Evolutionary conservation across 148 eudicot species (phyloP).

Genomic region (Salicornia ramosissima): DNA sequence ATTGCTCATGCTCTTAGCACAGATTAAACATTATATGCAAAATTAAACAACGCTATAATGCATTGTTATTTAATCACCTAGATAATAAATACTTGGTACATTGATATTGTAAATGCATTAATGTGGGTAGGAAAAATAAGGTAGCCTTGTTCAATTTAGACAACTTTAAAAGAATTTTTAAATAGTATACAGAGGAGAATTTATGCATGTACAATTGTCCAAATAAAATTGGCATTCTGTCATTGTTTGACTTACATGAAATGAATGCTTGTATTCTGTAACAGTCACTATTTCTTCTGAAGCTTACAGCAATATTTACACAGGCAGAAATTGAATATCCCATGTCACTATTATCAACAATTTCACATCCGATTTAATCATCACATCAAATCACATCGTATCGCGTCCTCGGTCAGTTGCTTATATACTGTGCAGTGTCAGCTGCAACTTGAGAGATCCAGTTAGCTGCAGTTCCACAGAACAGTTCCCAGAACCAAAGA

Average conservation of each 20-base stretch:
- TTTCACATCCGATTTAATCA: background rate
- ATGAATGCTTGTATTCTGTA: slow-evolving; percentile 10
- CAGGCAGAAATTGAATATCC: slow-evolving; percentile 20
- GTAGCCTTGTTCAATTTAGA: background rate
- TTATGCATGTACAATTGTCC: background rate
- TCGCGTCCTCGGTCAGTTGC: slow-evolving; percentile 32
- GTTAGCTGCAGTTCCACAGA: slow-evolving; percentile 56
- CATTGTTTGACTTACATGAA: background rate
- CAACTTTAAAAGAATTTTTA: background rate
- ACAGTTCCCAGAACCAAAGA: slow-evolving; percentile 91
- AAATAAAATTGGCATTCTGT: slow-evolving; percentile 14
- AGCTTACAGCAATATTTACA: slow-evolving; percentile 28
- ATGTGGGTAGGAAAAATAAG: no score
- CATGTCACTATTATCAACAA: slow-evolving; percentile 9
- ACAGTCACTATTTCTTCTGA: slow-evolving; percentile 3
- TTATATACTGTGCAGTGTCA: slow-evolving; percentile 39
- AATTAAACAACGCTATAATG: no score
- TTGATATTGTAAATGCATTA: no score
- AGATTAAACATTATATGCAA: no score
- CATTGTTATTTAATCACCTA: no score
- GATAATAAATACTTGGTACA: no score
- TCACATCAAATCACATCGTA: background rate
- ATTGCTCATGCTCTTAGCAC: no score
- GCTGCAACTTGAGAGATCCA: slow-evolving; percentile 57
- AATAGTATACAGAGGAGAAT: background rate